phyloP scores from a whole-genome alignment of 225 moss, liverwort and hornwort genomes.

The Sphagnum contortum region DNA sequence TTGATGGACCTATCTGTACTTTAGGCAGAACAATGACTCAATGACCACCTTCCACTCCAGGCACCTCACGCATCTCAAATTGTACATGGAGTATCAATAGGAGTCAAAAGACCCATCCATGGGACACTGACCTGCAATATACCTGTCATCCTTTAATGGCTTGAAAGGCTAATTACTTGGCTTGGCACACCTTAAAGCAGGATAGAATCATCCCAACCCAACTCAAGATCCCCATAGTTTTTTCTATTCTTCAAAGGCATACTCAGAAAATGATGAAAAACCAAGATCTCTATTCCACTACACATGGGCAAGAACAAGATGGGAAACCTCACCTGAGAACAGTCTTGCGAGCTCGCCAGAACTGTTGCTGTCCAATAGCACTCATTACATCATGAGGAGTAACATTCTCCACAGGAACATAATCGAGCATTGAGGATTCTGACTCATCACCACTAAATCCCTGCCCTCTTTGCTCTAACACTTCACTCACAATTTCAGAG shows the following conservation, averaged over 20 bases:
- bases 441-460: conserved; percentile 46
- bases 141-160: no score
- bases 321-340: conserved; percentile 43
- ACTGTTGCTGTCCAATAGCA: conserved; percentile 68
- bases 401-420: conserved; percentile 11
- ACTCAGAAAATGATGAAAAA: neutral
- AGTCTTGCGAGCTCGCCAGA: conserved; percentile 65
- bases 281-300: neutral
- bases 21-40: no score
- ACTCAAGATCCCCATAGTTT: neutral
- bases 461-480: conserved; percentile 35
- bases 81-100: no score
- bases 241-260: neutral
- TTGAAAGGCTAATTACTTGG: no score
- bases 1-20: neutral
- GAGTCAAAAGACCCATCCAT: no score
- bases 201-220: conserved; percentile 4
- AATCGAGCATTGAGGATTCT: conserved; percentile 38
- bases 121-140: no score
- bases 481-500: conserved; percentile 26
- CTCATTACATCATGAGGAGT: conserved; percentile 56
- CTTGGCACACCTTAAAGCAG: no score
- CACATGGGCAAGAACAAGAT: no score
- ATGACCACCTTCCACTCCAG: no score
- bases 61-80: no score